Conservation (phyloP, 768 basidiomycete genomes). For the Imleria badia region DNA sequence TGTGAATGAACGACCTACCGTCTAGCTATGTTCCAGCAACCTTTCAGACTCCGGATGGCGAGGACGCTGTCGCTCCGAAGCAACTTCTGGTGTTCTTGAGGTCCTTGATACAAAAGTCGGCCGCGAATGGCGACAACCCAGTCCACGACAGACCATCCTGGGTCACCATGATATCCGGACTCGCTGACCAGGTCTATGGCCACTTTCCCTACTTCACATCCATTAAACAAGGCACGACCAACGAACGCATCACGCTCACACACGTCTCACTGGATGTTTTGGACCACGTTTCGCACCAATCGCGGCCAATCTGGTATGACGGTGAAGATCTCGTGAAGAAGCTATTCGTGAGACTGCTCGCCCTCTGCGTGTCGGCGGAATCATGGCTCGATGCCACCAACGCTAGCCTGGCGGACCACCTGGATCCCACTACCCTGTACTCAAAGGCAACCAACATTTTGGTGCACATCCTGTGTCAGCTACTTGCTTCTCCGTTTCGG, state of each 20-base stretch:
- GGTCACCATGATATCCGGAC: constrained; percentile 48
- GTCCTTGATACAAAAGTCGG: constrained; percentile 36
- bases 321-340: constrained; percentile 47
- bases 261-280: constrained; percentile 56
- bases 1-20: constrained; percentile 25
- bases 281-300: constrained; percentile 46
- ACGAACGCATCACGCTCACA: constrained; percentile 57
- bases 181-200: constrained; percentile 53
- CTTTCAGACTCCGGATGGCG: constrained; percentile 31
- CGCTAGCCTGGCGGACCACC: constrained; percentile 37
- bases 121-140: constrained; percentile 32
- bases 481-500: constrained; percentile 22
- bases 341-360: constrained; percentile 50
- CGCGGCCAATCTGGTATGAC: constrained; percentile 50
- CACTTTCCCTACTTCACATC: constrained; percentile 54
- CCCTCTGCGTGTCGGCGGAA: constrained; percentile 56
- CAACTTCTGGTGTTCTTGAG: constrained; percentile 46
- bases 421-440: constrained; percentile 50
- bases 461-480: constrained; percentile 43
- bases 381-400: constrained; percentile 54
- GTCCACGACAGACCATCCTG: constrained; percentile 43
- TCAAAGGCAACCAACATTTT: constrained; percentile 45
- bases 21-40: constrained; percentile 30
- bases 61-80: constrained; percentile 29
- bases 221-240: constrained; percentile 51